Conservation (phyloP, 2,329 filamentous ascomycete genomes). For the Apiospora arundinis region DNA sequence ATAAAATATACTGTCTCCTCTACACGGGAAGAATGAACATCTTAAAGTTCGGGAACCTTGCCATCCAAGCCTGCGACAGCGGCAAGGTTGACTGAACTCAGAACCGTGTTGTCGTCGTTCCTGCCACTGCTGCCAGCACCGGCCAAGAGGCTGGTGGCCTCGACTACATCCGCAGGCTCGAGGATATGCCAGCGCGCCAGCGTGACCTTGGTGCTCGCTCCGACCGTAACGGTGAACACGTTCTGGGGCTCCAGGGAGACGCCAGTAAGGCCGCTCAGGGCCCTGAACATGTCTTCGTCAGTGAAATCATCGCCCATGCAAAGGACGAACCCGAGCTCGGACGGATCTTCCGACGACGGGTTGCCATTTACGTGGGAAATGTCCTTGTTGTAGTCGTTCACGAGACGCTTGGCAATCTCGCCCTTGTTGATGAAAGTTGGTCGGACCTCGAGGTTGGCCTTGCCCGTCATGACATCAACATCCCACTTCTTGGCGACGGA, state of each 20-base stretch:
- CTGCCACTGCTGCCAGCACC: conserved; percentile 48
- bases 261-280: conserved; percentile 67
- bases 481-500: conserved; percentile 82
- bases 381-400: conserved; percentile 71
- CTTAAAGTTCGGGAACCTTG: conserved; percentile 48
- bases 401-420: conserved; percentile 85
- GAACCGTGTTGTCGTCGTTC: conserved; percentile 41
- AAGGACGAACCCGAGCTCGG: conserved; percentile 81
- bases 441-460: conserved; percentile 96
- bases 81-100: conserved; percentile 63
- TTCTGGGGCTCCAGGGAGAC: conserved; percentile 65
- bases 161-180: conserved; percentile 87
- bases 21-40: background rate
- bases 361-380: conserved; percentile 39
- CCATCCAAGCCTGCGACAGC: conserved; percentile 61
- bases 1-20: background rate
- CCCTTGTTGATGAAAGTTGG: conserved; percentile 98
- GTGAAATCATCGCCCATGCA: conserved; percentile 96
- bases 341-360: conserved; percentile 26
- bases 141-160: conserved; percentile 63
- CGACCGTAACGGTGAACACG: conserved; percentile 90
- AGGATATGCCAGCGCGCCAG: conserved; percentile 88
- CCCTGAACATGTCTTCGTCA: conserved; percentile 95
- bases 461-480: conserved; percentile 95
- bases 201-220: conserved; percentile 90